Evolutionary conservation across 805 yeast genomes (phyloP).

Genomic region (Sugiyamaella mastotermitis): DNA sequence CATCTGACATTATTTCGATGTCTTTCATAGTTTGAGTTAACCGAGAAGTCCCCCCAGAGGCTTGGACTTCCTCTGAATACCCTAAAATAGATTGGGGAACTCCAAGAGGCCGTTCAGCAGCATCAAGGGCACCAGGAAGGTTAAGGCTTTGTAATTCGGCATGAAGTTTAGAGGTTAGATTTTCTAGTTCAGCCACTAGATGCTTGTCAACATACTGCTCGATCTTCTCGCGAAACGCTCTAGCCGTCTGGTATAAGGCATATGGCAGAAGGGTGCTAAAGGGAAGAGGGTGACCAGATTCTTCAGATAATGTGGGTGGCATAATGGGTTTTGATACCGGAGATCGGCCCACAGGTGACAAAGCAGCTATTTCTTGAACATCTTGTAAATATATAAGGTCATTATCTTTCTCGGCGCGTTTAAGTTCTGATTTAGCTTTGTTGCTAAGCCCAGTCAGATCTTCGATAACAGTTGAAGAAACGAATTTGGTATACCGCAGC

Average conservation of each 20-base stretch:
- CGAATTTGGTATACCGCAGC: conserved; percentile 40
- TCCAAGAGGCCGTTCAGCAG: conserved; percentile 47
- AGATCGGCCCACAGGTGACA: conserved; percentile 33
- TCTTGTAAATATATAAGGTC: conserved; percentile 68
- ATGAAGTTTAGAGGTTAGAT: conserved; percentile 21
- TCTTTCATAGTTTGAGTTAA: conserved; percentile 41
- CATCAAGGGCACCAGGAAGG: conserved; percentile 59
- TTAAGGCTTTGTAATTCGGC: conserved; percentile 37
- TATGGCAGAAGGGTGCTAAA: conserved; percentile 65
- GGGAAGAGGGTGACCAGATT: conserved; percentile 1
- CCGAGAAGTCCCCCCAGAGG: conserved; percentile 45
- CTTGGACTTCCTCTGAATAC: conserved; percentile 48
- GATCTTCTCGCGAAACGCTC: conserved; percentile 63
- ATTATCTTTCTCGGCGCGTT: conserved; percentile 67
- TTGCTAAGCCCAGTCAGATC: conserved; percentile 48
- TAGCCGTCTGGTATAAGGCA: conserved; percentile 56
- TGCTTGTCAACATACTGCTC: conserved; percentile 44
- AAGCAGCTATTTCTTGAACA: conserved; percentile 43
- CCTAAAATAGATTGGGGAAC: conserved; percentile 54
- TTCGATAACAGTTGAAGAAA: conserved; percentile 37
- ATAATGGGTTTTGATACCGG: background rate
- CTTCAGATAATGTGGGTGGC: background rate
- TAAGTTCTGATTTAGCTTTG: conserved; percentile 40
- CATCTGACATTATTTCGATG: conserved; percentile 37
- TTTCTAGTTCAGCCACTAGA: conserved; percentile 30